Evolutionary conservation across 441 rosid genomes (phyloP), one percentile per base, ranked within the genome.

Genomic region (Brassica balearica): DNA sequence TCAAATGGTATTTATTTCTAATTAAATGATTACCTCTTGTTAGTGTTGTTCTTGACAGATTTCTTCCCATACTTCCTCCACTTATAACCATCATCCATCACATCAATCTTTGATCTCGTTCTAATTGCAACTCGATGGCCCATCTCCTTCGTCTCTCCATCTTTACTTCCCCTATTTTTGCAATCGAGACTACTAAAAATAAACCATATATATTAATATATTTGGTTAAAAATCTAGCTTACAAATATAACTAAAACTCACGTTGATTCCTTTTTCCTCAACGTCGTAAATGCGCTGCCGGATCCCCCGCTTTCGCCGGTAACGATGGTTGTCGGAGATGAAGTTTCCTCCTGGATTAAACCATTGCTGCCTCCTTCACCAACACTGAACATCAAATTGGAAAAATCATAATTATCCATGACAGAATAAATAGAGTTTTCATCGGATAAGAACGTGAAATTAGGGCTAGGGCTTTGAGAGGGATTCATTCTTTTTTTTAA

Each of bases 11-110:
- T n/a, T 23, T 51, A 51, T 8, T 69, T 68, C 19, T 2, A 70
- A 32, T 6, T 56, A 70, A 58, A 20, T 8, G 72, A 10, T 80
- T 86, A 90, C 94, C 94, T 88, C 19, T 89, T 89, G 79, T 90
- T 84, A 2, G 82, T 84, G 81, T 86, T 88, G 87, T 87, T 88
- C 78, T 90, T 90, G 73, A 90, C 88, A 2, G 88, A 81, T 69
- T 90, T 90, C 78, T 90, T 90, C 19, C 94, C 94, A 63, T 90
- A 90, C 36, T 90, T 90, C 75, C 94, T 86, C 94, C 92, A 90
- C 71, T 87, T 88, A 60, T 76, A 90, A 25, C 92, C 94, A 82
- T 90, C 94, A 62, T 88, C 90, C 85, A 90, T 84, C 55, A 87
- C 86, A 68, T 90, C 94, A 32, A 80, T 74, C 82, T 88, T 84